Evolutionary conservation across 2,329 filamentous ascomycete species (phyloP), one percentile per base, ranked within the genome.

Genomic region (Xylaria sp.): DNA sequence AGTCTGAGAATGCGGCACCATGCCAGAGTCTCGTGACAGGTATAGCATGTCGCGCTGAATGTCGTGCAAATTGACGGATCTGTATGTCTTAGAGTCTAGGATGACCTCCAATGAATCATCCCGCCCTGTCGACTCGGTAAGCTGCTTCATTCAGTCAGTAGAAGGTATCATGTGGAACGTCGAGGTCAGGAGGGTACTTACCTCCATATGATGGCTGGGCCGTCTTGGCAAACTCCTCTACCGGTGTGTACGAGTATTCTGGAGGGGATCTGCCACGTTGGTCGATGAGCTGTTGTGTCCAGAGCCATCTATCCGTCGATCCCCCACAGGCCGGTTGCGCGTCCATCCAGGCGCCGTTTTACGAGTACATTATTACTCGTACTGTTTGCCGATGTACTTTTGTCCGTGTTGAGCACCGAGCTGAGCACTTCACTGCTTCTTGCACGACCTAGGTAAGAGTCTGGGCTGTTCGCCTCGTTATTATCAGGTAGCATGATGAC

Each of bases 231-330:
- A 42, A 13, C 8, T 8, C 9, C 9, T 10, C 37, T 42, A 13
- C 37, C 37, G 37, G 37, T 13, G 3, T 13, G 37, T 42, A 37
- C 35, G 10, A 6, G 10, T 37, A 54, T 62, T 63, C 60, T 56
- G 52, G 65, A 65, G 55, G 65, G 54, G 57, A 51, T 18, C 61
- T 67, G 69, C 69, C 69, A 71, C 69, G 69, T 70, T 66, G 64
- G 59, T 62, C 64, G 60, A 57, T 68, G 49, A n/a, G 23, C 37
- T 57, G 49, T 46, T 44, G 51, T 53, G 56, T 53, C n/a, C 46
- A 46, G 50, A 30, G 37, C 19, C 55, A 52, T 19, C 54, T 35
- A 39, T 35, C 50, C 51, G n/a, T 48, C 19, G 48, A 47, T 10
- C 30, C 39, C 30, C 35, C 23, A 30, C 42, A 35, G 46, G 42